phyloP scores from a whole-genome alignment of 108 stramenopile genomes.

The Chaetoceros muelleri region DNA sequence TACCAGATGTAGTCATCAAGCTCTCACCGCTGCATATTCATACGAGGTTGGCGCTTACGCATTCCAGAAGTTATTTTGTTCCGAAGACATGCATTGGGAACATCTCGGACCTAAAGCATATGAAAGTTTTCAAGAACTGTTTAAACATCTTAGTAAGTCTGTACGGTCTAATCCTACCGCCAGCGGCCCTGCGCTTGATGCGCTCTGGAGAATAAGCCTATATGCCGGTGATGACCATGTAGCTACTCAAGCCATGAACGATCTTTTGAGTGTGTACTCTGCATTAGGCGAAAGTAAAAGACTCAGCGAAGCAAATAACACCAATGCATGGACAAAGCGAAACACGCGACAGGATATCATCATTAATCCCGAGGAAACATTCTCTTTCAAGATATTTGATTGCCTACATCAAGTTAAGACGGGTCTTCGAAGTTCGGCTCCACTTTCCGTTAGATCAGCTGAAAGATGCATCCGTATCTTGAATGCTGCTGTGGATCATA shows the following conservation, averaged over 20 bases:
- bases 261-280: conserved; percentile 61
- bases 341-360: conserved; percentile 8
- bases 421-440: conserved; percentile 34
- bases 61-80: conserved; percentile 74
- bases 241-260: conserved; percentile 72
- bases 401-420: conserved; percentile 52
- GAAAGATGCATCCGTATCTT: conserved; percentile 77
- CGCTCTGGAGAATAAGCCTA: conserved; percentile 78
- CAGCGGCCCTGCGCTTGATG: conserved; percentile 46
- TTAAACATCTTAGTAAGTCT: conserved; percentile 29
- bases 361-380: conserved; percentile 27
- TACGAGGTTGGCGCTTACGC: conserved; percentile 41
- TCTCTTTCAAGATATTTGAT: conserved; percentile 48
- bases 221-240: conserved; percentile 49
- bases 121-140: conserved; percentile 56
- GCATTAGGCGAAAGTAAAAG: conserved; percentile 11
- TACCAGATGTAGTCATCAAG: conserved; percentile 3
- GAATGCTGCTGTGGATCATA: conserved; percentile 60
- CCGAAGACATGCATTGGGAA: conserved; percentile 41
- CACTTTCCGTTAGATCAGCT: conserved; percentile 44
- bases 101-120: conserved; percentile 50
- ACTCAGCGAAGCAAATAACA: not conserved
- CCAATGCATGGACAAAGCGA: conserved; percentile 13
- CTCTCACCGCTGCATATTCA: conserved; percentile 50
- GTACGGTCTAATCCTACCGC: not conserved